A percentile compares a stretch with the other conserved stretches of the same genome.
Conservation (phyloP, 306 rosid species). For the Quercus dentata region DNA sequence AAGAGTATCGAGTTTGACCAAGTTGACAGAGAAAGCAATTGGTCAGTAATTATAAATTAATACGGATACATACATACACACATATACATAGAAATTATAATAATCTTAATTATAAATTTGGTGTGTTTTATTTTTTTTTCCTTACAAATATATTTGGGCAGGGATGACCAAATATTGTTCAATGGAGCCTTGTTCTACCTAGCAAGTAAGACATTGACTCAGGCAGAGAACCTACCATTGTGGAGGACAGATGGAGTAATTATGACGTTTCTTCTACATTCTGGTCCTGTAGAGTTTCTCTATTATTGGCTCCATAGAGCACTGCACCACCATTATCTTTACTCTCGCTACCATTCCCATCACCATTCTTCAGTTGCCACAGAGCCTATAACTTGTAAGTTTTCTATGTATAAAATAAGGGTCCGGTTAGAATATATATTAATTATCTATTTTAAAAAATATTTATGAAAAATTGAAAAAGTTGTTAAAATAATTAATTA, state of each 20-base stretch:
- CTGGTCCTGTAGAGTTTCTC: slow-evolving; percentile 40
- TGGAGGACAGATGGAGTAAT: slow-evolving; percentile 39
- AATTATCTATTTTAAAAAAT: rapidly evolving
- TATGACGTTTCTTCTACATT: slow-evolving; percentile 25
- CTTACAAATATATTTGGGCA: neutral
- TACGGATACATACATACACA: no score
- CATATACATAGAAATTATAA: no score
- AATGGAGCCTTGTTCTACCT: slow-evolving; percentile 17
- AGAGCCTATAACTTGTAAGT: slow-evolving; percentile 50
- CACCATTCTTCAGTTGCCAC: slow-evolving; percentile 56
- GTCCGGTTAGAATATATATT: no score
- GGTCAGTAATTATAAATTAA: slow-evolving; percentile 8
- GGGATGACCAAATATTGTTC: slow-evolving; percentile 50
- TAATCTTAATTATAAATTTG: no score
- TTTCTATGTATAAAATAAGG: no score
- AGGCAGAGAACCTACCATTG: neutral
- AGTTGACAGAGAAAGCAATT: slow-evolving; percentile 35
- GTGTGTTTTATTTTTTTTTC: no score
- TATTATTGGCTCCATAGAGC: slow-evolving; percentile 58
- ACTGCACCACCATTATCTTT: slow-evolving; percentile 49
- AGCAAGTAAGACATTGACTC: neutral
- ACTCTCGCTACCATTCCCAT: slow-evolving; percentile 51
- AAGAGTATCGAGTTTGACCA: slow-evolving; percentile 34
- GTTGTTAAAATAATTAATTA: no score
- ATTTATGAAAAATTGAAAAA: no score